Evolutionary conservation across 768 basidiomycete species (phyloP).

Genomic region (Lentinula boryana): DNA sequence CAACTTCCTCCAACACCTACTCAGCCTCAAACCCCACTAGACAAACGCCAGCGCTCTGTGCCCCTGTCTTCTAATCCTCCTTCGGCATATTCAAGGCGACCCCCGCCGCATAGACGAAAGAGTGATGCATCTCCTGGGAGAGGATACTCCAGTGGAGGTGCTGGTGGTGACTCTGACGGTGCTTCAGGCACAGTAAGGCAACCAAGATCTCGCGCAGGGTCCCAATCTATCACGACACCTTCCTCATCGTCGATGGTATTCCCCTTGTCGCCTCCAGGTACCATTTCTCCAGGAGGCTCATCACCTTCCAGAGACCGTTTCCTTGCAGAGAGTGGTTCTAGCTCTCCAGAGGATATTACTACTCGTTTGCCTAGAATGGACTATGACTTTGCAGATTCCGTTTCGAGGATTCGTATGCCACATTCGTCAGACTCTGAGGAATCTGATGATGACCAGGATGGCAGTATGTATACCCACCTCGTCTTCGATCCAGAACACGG

Average conservation of each 20-base stretch:
- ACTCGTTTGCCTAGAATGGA: conserved; percentile 26
- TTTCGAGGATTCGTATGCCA: conserved; percentile 58
- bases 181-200: conserved; percentile 11
- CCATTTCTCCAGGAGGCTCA: conserved; percentile 16
- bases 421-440: conserved; percentile 48
- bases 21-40: background rate
- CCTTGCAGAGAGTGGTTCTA: conserved; percentile 38
- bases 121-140: conserved; percentile 45
- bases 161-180: conserved; percentile 74
- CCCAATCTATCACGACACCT: conserved; percentile 60
- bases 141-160: conserved; percentile 26
- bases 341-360: conserved; percentile 32
- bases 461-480: conserved; percentile 13
- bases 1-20: background rate
- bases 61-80: conserved; percentile 57
- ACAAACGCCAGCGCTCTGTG: conserved; percentile 56
- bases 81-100: conserved; percentile 72
- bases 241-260: conserved; percentile 17
- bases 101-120: conserved; percentile 63
- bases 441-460: conserved; percentile 38
- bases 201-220: conserved; percentile 50
- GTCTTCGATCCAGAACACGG: conserved; percentile 52
- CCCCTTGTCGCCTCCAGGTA: conserved; percentile 9
- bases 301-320: conserved; percentile 34
- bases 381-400: conserved; percentile 33